These are phyloP conservation scores for Prunus fruticosa DNA, from an alignment of 306 rosid genomes.

Conservation along the genomic window DNA sequence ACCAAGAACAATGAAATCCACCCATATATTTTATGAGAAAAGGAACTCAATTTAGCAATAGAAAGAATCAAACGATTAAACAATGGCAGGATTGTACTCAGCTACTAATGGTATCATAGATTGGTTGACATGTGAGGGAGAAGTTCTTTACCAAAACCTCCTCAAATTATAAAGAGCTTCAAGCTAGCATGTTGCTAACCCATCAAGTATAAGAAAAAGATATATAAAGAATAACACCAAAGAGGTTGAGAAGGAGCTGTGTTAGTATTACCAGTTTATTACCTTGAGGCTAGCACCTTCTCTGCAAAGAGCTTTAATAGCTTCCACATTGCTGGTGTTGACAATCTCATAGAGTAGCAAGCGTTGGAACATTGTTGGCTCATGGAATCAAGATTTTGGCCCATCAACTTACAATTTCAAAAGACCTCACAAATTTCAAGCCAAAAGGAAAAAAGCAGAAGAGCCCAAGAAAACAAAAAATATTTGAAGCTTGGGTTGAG, in stretches of 20 bases:
- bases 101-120: background rate
- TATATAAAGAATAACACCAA: background rate
- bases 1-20: background rate
- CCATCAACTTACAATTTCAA: constrained; percentile 1
- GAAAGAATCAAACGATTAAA: background rate
- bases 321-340: constrained; percentile 21
- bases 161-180: background rate
- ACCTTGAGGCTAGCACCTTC: constrained; percentile 33
- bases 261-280: background rate
- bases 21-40: background rate
- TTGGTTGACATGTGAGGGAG: background rate
- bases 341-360: constrained; percentile 15
- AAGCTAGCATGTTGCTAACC: background rate
- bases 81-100: background rate
- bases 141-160: background rate
- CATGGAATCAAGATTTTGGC: constrained; percentile 16
- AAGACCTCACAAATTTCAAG: background rate
- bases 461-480: constrained; percentile 1
- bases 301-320: constrained; percentile 20
- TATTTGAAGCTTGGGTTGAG: background rate
- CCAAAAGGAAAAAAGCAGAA: background rate
- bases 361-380: constrained; percentile 13
- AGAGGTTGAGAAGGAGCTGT: background rate
- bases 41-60: background rate
- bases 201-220: background rate